A percentile compares a stretch with the other conserved stretches of the same genome.
phyloP scores from a whole-genome alignment of 805 yeast genomes.

The Debaryomyces maramus region DNA sequence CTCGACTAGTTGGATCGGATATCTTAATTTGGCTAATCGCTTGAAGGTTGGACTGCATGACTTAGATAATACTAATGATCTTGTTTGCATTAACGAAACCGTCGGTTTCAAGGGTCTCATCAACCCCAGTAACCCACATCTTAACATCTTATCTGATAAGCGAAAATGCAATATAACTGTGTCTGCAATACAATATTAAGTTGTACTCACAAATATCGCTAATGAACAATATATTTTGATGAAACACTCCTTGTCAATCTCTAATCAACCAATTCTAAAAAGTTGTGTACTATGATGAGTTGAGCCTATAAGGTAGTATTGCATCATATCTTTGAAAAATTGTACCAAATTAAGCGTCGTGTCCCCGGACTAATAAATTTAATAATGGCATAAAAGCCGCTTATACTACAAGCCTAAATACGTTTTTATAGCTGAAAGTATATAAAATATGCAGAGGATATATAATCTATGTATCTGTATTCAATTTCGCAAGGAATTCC shows the following conservation, averaged over 20 bases:
- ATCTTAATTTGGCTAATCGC: neutral
- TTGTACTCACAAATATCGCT: no score
- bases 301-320: neutral
- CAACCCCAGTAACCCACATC: neutral
- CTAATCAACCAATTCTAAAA: no score
- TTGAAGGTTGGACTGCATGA: neutral
- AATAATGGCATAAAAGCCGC: neutral
- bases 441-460: neutral
- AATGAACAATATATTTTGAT: no score
- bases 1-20: no score
- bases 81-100: neutral
- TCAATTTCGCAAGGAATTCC: conserved; percentile 2
- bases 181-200: no score
- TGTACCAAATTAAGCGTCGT: neutral
- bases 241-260: no score
- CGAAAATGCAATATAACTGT: no score
- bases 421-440: neutral
- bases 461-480: neutral
- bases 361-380: no score
- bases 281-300: no score
- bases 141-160: conserved; percentile 1
- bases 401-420: neutral
- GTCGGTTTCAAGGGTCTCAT: neutral
- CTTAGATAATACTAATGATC: neutral
- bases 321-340: neutral